Conservation (phyloP, 805 yeast genomes). For the Kodamaea lidongshanica region DNA sequence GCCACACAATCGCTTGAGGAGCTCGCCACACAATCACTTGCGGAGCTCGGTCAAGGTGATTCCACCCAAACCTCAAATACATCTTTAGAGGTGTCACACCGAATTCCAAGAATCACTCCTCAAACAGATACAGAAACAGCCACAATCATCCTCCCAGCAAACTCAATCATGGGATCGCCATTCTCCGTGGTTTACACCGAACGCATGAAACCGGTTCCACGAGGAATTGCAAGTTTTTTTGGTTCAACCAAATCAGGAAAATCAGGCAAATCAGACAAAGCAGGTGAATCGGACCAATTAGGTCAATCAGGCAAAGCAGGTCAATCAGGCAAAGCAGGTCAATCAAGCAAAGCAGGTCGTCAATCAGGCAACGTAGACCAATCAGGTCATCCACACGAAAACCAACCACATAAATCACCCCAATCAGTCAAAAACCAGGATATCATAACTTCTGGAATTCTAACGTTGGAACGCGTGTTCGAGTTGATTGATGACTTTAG, state of each 20-base stretch:
- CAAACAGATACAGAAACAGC: too few relatives aligned
- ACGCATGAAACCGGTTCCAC: constrained; percentile 24
- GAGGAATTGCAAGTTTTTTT: constrained; percentile 30
- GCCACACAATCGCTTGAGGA: too few relatives aligned
- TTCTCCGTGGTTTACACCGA: constrained; percentile 34
- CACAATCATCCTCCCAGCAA: constrained; percentile 31
- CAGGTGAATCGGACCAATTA: too few relatives aligned
- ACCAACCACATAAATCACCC: constrained; percentile 14
- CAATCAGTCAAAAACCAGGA: constrained; percentile 29
- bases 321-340: too few relatives aligned
- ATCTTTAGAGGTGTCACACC: neutral
- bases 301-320: too few relatives aligned
- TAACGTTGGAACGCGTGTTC: constrained; percentile 43
- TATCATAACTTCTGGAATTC: constrained; percentile 44
- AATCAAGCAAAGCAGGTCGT: too few relatives aligned
- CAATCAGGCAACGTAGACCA: too few relatives aligned
- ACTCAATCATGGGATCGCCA: constrained; percentile 39
- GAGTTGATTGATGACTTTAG: constrained; percentile 52
- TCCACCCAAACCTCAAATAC: neutral
- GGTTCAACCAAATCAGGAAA: constrained; percentile 4
- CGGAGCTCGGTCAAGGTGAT: neutral
- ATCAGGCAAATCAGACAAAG: too few relatives aligned
- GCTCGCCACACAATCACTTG: too few relatives aligned
- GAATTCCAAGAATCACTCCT: constrained; percentile 1
- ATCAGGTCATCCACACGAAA: constrained; percentile 7